These are phyloP conservation scores for Chlorella variabilis DNA, from an alignment of 163 green algal genomes.

Conservation along the genomic window DNA sequence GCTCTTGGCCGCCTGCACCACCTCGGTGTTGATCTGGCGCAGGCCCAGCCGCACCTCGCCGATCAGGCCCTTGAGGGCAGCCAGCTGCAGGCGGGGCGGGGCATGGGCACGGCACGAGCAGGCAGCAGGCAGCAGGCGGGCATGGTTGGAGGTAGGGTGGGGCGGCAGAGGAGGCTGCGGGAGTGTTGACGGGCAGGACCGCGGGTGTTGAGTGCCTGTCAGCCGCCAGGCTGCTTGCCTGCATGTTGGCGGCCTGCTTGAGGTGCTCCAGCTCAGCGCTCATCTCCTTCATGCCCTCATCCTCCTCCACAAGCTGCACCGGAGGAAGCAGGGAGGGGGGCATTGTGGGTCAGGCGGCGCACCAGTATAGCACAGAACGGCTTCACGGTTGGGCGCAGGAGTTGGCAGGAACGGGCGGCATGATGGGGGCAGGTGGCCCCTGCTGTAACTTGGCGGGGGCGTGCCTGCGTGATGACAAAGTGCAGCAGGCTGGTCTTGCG, in stretches of 20 bases:
- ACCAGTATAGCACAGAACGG: too few species aligned
- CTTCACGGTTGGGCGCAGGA: too few species aligned
- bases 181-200: too few species aligned
- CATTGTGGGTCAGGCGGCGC: too few species aligned
- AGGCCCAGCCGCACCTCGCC: slow-evolving; percentile 65
- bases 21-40: slow-evolving; percentile 60
- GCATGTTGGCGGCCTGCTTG: slow-evolving; percentile 45
- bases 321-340: too few species aligned
- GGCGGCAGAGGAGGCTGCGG: background rate
- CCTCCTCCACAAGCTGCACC: slow-evolving; percentile 25
- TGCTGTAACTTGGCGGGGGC: too few species aligned
- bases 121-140: background rate
- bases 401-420: too few species aligned
- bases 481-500: slow-evolving; percentile 83
- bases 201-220: background rate
- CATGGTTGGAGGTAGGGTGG: background rate
- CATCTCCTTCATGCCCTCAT: slow-evolving; percentile 23
- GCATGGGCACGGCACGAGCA: background rate
- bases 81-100: slow-evolving; percentile 48
- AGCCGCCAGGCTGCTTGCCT: slow-evolving; percentile 29
- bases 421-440: too few species aligned
- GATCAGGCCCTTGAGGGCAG: slow-evolving; percentile 55
- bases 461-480: slow-evolving; percentile 68
- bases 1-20: slow-evolving; percentile 45
- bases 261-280: slow-evolving; percentile 9